Percentiles rank a stretch among this genome's conserved stretches.
These are phyloP conservation scores for Hansenula sp. DNA, from an alignment of 1,139 yeast species.

Conservation along the genomic window DNA sequence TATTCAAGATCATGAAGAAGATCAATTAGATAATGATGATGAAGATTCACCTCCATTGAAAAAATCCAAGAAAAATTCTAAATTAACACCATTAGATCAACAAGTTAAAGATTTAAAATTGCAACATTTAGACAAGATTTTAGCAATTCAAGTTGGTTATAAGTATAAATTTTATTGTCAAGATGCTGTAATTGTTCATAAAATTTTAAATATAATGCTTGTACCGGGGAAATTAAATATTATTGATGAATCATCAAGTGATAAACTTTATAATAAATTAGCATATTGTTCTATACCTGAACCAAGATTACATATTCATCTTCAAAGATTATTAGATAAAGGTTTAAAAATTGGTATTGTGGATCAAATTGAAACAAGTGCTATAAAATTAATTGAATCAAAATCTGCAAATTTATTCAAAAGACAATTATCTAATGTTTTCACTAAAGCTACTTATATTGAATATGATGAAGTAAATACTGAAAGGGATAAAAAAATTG, in stretches of 20 bases:
- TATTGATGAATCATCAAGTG: slow-evolving; percentile 41
- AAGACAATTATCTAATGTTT: slow-evolving; percentile 65
- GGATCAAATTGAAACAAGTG: slow-evolving; percentile 79
- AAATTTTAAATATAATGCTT: slow-evolving; percentile 63
- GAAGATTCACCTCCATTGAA: slow-evolving; percentile 7
- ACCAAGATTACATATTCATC: slow-evolving; percentile 64
- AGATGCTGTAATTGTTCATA: slow-evolving; percentile 72
- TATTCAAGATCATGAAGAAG: slow-evolving; percentile 1
- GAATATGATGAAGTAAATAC: slow-evolving; percentile 44
- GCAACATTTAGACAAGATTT: slow-evolving; percentile 56
- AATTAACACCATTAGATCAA: slow-evolving; percentile 72
- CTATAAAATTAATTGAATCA: slow-evolving; percentile 50
- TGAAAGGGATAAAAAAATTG: slow-evolving; percentile 16
- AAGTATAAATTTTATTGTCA: slow-evolving; percentile 82
- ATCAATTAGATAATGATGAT: slow-evolving; percentile 5
- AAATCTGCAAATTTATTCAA: slow-evolving; percentile 51
- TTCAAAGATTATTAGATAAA: slow-evolving; percentile 57
- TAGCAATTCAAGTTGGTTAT: slow-evolving; percentile 87
- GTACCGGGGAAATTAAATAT: slow-evolving; percentile 56
- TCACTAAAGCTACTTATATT: slow-evolving; percentile 81
- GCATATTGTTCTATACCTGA: slow-evolving; percentile 88
- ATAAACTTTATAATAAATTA: slow-evolving; percentile 48
- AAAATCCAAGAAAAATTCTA: slow-evolving; percentile 14
- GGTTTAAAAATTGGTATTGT: slow-evolving; percentile 84
- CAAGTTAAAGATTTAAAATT: slow-evolving; percentile 67